Percentiles rank a stretch among this genome's conserved stretches.
Conservation (phyloP, 1,284 basidiomycete species). For the Irpex sp. region DNA sequence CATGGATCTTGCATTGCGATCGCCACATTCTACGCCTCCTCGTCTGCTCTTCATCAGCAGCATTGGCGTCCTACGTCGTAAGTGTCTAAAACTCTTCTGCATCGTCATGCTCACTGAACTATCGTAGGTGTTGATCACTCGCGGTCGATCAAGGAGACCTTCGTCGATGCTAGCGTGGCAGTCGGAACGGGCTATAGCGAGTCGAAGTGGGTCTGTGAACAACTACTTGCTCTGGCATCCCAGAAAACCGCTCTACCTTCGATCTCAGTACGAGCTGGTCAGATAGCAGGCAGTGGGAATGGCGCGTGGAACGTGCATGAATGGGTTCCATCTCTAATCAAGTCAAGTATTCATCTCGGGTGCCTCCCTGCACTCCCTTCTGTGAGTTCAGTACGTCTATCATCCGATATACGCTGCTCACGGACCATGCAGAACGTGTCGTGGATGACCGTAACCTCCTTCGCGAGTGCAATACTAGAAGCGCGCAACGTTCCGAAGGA, state of each 20-base stretch:
- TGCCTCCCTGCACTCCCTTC: slow-evolving; percentile 14
- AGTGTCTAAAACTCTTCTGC: neutral
- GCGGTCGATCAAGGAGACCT: neutral
- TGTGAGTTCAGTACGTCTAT: neutral
- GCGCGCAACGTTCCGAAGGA: slow-evolving; percentile 7
- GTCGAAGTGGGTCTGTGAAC: slow-evolving; percentile 34
- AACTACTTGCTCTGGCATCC: slow-evolving; percentile 15
- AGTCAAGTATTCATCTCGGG: slow-evolving; percentile 20
- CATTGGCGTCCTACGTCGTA: slow-evolving; percentile 19
- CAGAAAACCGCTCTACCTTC: slow-evolving; percentile 19
- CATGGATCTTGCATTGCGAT: slow-evolving; percentile 19
- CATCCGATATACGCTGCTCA: neutral
- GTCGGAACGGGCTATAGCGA: slow-evolving; percentile 30
- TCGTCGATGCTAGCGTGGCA: slow-evolving; percentile 16
- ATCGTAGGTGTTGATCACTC: neutral
- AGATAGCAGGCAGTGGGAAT: slow-evolving; percentile 29
- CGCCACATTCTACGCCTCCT: slow-evolving; percentile 15
- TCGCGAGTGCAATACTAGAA: slow-evolving; percentile 16
- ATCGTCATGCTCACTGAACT: neutral
- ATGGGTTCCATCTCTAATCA: slow-evolving; percentile 24
- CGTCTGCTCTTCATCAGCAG: slow-evolving; percentile 26
- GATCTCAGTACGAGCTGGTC: slow-evolving; percentile 33
- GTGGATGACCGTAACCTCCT: slow-evolving; percentile 18
- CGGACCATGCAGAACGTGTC: slow-evolving; percentile 9
- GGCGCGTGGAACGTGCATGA: slow-evolving; percentile 33